Base-by-base conservation (phyloP, 176 grass and related monocot species). In the Hordeum marinum region DNA sequence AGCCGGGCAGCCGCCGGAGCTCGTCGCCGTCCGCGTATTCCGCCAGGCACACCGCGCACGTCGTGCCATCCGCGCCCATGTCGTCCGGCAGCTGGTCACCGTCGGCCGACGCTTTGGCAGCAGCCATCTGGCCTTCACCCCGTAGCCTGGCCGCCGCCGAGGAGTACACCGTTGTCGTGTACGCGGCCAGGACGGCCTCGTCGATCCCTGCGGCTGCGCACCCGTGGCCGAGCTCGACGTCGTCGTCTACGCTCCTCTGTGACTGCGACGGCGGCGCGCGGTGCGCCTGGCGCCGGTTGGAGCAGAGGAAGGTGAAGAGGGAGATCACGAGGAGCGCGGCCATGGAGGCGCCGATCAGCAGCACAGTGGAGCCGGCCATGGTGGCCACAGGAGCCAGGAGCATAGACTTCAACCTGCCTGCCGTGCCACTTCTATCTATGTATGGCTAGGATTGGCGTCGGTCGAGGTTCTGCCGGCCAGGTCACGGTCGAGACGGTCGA, bases 1-100 rank as follows among this genome's bases (percentile, higher is more conserved):
- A 94, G 3, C 59, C 83, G 35, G 89, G 85, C 37, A 94, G 48
- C 76, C n/a, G 39, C 25, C 87, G 76, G 23, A 91, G 89, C 87
- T 87, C 89, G 39, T 87, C 87, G 25, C 75, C 80, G 14, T 79
- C 87, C 6, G 11, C 52, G 77, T 91, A 89, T 6, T 89, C 87
- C 32, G 39, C 74, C n/a, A 88, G 82, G 73, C 91, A 89, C 64
- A 85, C 82, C 15, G 85, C 68, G 73, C 91, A 93, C 48, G 13
- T 5, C 13, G 45, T 15, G 45, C n/a, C n/a, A n/a, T 14, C 45
- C 41, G 41, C 35, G 50, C 11, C 43, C 3, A 13, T 48, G 45
- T 48, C 45, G 45, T 7, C 59, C 7, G 7, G 7, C 20, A 20
- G 54, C 43, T 46, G 43, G 43, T 46, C 43, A 46, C 43, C 43